Conservation (phyloP, 1,284 basidiomycete genomes). For the Rhodotorula sp. region DNA sequence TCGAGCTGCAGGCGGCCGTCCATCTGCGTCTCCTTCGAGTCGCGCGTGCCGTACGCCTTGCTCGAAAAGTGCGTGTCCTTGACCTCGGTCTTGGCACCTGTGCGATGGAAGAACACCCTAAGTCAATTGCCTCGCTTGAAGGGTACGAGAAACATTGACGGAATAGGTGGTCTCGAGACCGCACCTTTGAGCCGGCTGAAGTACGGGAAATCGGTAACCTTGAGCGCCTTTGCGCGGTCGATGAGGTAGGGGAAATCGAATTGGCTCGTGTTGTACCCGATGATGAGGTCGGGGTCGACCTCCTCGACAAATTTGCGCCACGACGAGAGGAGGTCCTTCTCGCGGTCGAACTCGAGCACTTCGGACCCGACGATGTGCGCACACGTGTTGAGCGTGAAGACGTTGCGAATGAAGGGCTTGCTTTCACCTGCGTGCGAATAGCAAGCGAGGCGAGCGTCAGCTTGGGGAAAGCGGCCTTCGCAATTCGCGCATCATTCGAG, state of each 20-base stretch:
- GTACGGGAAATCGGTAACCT: conserved; percentile 67
- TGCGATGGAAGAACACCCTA: neutral
- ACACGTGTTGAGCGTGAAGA: conserved; percentile 93
- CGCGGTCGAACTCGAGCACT: conserved; percentile 79
- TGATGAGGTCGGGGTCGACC: conserved; percentile 88
- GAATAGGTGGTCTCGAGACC: conserved; percentile 38
- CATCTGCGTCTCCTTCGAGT: conserved; percentile 85
- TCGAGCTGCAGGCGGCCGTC: conserved; percentile 91
- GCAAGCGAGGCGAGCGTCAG: neutral
- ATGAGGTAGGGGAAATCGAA: conserved; percentile 95
- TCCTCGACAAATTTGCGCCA: conserved; percentile 84
- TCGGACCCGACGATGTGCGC: conserved; percentile 92
- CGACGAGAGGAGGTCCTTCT: conserved; percentile 67
- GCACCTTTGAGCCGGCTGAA: conserved; percentile 76
- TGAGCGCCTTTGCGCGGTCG: conserved; percentile 80
- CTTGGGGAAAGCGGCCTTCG: neutral
- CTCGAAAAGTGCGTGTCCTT: conserved; percentile 95
- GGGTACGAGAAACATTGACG: neutral
- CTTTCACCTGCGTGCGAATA: conserved; percentile 64
- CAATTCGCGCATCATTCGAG: neutral
- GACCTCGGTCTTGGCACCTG: conserved; percentile 71
- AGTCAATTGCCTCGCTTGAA: neutral
- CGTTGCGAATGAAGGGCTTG: conserved; percentile 88
- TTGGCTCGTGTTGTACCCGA: conserved; percentile 86
- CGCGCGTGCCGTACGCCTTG: conserved; percentile 90